phyloP scores from a whole-genome alignment of 768 basidiomycete species.

The Tubosaeta sp. region DNA sequence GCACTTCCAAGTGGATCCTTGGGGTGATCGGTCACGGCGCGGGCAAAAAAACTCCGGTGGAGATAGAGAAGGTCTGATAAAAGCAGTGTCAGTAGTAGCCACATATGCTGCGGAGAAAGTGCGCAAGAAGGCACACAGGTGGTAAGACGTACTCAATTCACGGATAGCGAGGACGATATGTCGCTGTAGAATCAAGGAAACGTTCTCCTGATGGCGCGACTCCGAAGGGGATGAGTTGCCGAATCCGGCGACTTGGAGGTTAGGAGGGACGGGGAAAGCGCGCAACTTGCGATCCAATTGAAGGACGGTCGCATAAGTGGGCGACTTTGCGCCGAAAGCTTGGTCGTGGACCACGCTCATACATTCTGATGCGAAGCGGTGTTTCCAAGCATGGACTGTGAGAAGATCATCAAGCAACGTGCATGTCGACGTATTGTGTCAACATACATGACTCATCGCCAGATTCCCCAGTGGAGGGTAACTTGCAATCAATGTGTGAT shows the following conservation, averaged over 20 bases:
- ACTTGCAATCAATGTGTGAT: conserved; percentile 62
- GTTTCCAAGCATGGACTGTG: conserved; percentile 67
- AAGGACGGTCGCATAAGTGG: conserved; percentile 63
- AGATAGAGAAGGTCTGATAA: conserved; percentile 60
- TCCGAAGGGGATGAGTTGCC: conserved; percentile 46
- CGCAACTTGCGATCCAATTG: conserved; percentile 64
- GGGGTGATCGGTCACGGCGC: conserved; percentile 68
- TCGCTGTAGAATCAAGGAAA: conserved; percentile 52
- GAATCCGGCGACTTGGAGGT: conserved; percentile 65
- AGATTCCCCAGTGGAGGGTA: conserved; percentile 48
- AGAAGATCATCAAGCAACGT: not conserved
- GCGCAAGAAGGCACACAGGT: not conserved
- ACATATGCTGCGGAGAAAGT: conserved; percentile 1
- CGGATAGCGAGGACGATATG: conserved; percentile 66
- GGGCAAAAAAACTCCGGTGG: conserved; percentile 70
- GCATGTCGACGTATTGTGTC: not conserved
- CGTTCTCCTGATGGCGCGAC: conserved; percentile 35
- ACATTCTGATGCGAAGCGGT: conserved; percentile 63
- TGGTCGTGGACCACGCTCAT: conserved; percentile 68
- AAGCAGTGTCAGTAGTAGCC: conserved; percentile 14
- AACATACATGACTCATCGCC: conserved; percentile 56
- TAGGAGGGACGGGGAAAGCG: conserved; percentile 61
- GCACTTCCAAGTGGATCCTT: conserved; percentile 71
- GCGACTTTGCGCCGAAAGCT: conserved; percentile 66
- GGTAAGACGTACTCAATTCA: conserved; percentile 55